phyloP scores from a whole-genome alignment of 306 rosid genomes.

The Acacia crassicarpa region DNA sequence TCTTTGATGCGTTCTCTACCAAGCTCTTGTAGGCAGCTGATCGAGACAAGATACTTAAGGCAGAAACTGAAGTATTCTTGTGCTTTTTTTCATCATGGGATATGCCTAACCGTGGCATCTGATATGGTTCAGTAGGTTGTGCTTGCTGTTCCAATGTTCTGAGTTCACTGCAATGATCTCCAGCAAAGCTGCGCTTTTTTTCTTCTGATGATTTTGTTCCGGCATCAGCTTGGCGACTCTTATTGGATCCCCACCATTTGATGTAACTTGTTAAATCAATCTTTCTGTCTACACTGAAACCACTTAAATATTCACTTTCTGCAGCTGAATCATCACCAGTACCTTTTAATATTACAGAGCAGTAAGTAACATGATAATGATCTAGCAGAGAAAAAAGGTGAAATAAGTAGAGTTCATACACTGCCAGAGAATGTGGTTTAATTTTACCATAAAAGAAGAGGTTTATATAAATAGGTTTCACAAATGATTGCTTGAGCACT shows the following conservation, averaged over 20 bases:
- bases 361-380: slow-evolving; percentile 27
- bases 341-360: slow-evolving; percentile 37
- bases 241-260: slow-evolving; percentile 94
- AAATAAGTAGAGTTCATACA: slow-evolving; percentile 1
- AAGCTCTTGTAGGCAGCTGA: slow-evolving; percentile 90
- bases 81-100: slow-evolving; percentile 53
- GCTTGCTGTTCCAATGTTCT: slow-evolving; percentile 69
- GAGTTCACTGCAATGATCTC: slow-evolving; percentile 74
- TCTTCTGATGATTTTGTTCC: slow-evolving; percentile 72
- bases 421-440: not conserved
- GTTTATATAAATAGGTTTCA: slow-evolving; percentile 8
- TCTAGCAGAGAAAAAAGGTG: slow-evolving; percentile 17
- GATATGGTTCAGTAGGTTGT: slow-evolving; percentile 83
- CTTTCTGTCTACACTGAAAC: slow-evolving; percentile 79
- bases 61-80: slow-evolving; percentile 64
- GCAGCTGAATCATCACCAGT: slow-evolving; percentile 81
- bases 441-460: not conserved
- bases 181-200: slow-evolving; percentile 54
- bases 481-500: slow-evolving; percentile 25
- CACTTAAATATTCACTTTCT: slow-evolving; percentile 60
- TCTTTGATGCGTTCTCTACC: slow-evolving; percentile 80
- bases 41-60: slow-evolving; percentile 81
- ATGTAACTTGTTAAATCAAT: slow-evolving; percentile 81
- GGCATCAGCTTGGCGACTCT: slow-evolving; percentile 60
- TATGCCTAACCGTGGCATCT: slow-evolving; percentile 81